Base-by-base conservation (phyloP, 495 filamentous ascomycete species). In the Cudoniella acicularis region DNA sequence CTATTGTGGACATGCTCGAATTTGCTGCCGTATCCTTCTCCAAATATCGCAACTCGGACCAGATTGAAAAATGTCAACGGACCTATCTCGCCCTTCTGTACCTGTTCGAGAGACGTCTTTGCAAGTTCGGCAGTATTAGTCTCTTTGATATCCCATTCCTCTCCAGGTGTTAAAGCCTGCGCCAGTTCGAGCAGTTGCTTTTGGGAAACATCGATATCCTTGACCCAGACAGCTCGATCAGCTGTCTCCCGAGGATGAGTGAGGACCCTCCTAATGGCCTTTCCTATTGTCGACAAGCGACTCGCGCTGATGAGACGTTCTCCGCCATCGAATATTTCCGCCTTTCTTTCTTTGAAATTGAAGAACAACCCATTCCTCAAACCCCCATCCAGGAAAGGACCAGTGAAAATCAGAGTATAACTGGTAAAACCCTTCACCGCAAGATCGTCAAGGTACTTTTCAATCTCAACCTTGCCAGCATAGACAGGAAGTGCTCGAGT, bases 341-440 rank as follows among this genome's bases (percentile, higher is more conserved):
- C 65, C 10, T 59, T 73, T 10, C 68, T 70, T 0, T 69, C 69
- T 17, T 68, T 60, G 11, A 72, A 43, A 47, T 82, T 68, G 1
- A 77, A 52, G 25, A 82, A 36, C 54, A 77, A 71, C 1, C 61
- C 65, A 0, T 24, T 48, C 24, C 70, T 26, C 18, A 83, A 21
- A 3, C 73, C 73, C 73, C 69, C 76, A 59, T 82, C 79, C 18
- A 80, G 67, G 58, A 81, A 82, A 1, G 70, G 52, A 0, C 78
- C 79, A 48, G 56, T 79, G 27, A 65, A 67, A 9, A 83, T 47
- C 0, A 67, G 17, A 0, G 75, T 81, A 61, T 77, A 85, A 0
- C 70, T 77, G 25, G 82, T 65, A 2, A 66, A 49, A 0, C 64
- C 64, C 22, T 71, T 67, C 10, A 64, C 66, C 1, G 72, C 65